A percentile compares a stretch with the other conserved stretches of the same genome.
Conservation (phyloP, 768 basidiomycete species). For the Russula sp. region DNA sequence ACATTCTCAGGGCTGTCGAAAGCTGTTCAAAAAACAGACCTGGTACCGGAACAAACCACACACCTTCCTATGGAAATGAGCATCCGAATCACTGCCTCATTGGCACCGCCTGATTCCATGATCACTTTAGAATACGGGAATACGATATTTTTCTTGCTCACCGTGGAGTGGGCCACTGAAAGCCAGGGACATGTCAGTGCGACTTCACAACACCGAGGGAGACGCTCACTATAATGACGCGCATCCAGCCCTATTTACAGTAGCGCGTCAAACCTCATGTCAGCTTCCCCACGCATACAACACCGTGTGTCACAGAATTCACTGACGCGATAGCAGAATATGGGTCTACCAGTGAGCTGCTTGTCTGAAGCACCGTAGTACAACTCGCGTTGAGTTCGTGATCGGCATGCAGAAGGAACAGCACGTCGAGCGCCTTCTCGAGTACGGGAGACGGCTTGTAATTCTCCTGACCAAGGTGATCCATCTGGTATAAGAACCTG, state of each 20-base stretch:
- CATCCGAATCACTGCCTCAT: conserved; percentile 95
- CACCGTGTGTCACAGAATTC: not conserved
- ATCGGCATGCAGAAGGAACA: conserved; percentile 87
- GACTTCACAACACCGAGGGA: not conserved
- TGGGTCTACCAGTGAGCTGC: conserved; percentile 86
- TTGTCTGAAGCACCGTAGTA: conserved; percentile 85
- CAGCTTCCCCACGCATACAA: not conserved
- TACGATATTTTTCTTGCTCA: conserved; percentile 31
- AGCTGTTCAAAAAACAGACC: not conserved
- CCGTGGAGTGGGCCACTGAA: conserved; percentile 70
- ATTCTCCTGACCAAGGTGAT: conserved; percentile 67
- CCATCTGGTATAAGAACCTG: conserved; percentile 89
- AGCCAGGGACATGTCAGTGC: conserved; percentile 10
- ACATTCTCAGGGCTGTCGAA: conserved; percentile 70
- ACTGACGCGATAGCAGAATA: conserved; percentile 78
- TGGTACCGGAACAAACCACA: conserved; percentile 32
- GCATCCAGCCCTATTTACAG: conserved; percentile 70
- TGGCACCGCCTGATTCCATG: conserved; percentile 64
- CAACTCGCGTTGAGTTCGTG: conserved; percentile 88
- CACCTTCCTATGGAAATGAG: conserved; percentile 81
- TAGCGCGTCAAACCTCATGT: not conserved
- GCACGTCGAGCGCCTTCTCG: conserved; percentile 80
- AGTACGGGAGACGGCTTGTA: conserved; percentile 83
- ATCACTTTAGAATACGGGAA: not conserved
- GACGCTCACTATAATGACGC: conserved; percentile 83